Evolutionary conservation across 2,329 filamentous ascomycete genomes (phyloP), one percentile per base, ranked within the genome.

Genomic region (Clonostachys solani): DNA sequence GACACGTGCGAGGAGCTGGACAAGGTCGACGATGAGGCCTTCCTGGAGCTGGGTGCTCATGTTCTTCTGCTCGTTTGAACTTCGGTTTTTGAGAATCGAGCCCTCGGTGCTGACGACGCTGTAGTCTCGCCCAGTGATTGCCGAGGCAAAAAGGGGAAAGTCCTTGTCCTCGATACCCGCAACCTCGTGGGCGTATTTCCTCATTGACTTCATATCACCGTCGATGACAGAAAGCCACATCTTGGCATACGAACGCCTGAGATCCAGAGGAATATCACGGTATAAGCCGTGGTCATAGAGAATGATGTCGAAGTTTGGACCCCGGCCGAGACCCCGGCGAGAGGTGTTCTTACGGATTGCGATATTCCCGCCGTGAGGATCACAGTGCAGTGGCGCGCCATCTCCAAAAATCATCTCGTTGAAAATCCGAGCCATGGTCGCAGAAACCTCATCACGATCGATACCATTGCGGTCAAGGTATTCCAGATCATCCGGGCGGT

Each of bases 381-480:
- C 94, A 68, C 94, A 99, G 70, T 99, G 94, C 37, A 99, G 72
- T 0, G 94, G 91, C 0, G 92, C 92, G 49, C 86, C 80, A 45
- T 85, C 81, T 43, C 92, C 92, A 55, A 99, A 99, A 56, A 99
- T 96, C 94, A 99, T 99, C 64, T 97, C 92, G 73, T 99, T 99
- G 78, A 99, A 99, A 49, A 99, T 90, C 49, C 86, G 84, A 0
- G 94, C 87, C 5, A 99, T 75, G 0, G 91, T 87, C 2, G 92
- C 92, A 0, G 92, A 95, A 6, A 99, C 94, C 66, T 97, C 92
- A 61, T 97, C 94, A 17, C 94, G 84, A 65, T 95, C 90, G 61
- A 99, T 99, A 49, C 82, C 80, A 62, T 95, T 87, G 7, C 77
- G 73, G 64, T 97, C 94, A 5, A 99, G 75, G 61, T 88, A 97